Base-by-base conservation (phyloP, 202 grass and related monocot genomes). In the Digitaria exilis region DNA sequence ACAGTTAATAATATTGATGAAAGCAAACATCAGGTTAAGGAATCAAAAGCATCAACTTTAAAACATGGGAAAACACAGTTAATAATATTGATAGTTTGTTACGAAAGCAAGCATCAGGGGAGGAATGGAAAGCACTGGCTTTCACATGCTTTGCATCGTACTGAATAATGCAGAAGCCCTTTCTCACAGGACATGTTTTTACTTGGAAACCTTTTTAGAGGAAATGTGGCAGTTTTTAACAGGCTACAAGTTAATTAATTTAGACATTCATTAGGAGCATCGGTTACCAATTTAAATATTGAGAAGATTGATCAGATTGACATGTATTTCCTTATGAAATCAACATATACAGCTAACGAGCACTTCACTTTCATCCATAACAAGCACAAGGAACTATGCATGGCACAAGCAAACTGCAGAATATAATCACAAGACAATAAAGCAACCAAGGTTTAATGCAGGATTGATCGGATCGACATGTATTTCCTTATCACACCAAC, bases 21-120 rank as follows among this genome's bases (percentile, higher is more conserved):
- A 82, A 63, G 66, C 7, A 35, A 76, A 64, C 39, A 65, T 62
- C 43, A 71, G 37, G 44, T 70, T 31, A 75, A 61, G 44, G 12
- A 78, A 79, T 3, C 7, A 6, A 44, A 29, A 58, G 2, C 35
- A 62, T 9, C 17, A 67, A 22, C 18, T 15, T 44, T 39, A 5
- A 46, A 5, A 46, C 30, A 19, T 58, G 49, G 25, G 63, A 67
- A 44, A 73, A 0, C 22, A 41, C 41, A 65, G 11, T 71, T 69
- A 66, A 61, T 72, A 14, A 9, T n/a, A 64, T 54, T 51, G 22
- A 45, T 35, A 39, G 37, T 8, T 39, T 39, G 37, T 60, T 41
- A 42, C 25, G 7, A 18, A 82, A 63, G 66, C 7, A 35, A 76
- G 48, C 39, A 65, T 62, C 43, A 71, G 30, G 44, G 76, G 41